Percentiles rank a stretch among this genome's conserved stretches.
Evolutionary conservation across 805 yeast species (phyloP).

Genomic region (Kockiozyma suomiensis): DNA sequence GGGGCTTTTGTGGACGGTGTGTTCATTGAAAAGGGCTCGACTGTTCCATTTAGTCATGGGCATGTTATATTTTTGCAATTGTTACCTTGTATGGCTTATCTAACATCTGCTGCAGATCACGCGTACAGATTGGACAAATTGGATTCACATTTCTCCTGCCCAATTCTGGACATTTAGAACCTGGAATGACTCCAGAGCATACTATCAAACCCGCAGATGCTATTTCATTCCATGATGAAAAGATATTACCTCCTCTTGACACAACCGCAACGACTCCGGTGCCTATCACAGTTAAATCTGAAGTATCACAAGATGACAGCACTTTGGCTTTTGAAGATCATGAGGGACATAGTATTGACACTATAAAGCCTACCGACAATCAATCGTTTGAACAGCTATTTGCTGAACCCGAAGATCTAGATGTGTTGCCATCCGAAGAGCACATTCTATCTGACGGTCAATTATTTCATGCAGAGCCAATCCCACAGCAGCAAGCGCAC

Average conservation of each 20-base stretch:
- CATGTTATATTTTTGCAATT: constrained; percentile 33
- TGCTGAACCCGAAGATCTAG: constrained; percentile 2
- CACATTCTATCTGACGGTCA: not conserved
- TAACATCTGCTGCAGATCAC: constrained; percentile 35
- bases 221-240: constrained; percentile 25
- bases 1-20: constrained; percentile 95
- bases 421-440: not conserved
- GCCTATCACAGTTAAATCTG: not conserved
- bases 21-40: constrained; percentile 87
- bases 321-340: not conserved
- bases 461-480: not conserved
- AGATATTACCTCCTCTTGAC: constrained; percentile 11
- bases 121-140: constrained; percentile 90
- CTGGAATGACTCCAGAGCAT: constrained; percentile 15
- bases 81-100: not conserved
- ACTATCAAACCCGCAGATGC: constrained; percentile 34
- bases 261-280: constrained; percentile 12
- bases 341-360: not conserved
- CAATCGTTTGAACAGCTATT: constrained; percentile 9
- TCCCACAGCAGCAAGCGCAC: not conserved
- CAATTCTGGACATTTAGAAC: constrained; percentile 44
- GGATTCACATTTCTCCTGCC: constrained; percentile 88
- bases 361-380: not conserved
- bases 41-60: constrained; percentile 81
- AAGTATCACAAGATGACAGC: not conserved